Conservation (phyloP, 116 monocot species). For the Cymodocea nodosa region DNA sequence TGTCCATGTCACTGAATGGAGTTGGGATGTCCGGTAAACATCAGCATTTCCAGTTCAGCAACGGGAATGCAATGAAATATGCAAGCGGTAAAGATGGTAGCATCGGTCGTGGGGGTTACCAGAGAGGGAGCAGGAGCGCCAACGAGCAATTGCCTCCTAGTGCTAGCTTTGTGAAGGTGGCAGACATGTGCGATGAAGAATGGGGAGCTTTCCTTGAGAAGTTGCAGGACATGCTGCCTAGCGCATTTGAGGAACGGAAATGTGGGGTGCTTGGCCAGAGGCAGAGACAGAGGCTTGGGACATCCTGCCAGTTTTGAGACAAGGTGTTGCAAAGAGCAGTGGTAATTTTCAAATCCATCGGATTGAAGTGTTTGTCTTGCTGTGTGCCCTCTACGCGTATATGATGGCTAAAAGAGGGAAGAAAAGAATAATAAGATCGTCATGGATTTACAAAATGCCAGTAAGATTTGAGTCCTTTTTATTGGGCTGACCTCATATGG, state of each 20-base stretch:
- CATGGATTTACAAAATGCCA: neutral
- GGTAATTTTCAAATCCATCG: neutral
- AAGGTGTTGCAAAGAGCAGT: neutral
- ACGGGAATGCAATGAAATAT: constrained; percentile 1
- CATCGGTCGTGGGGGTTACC: neutral
- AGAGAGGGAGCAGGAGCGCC: constrained; percentile 37
- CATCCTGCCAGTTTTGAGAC: constrained; percentile 85
- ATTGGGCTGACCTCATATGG: neutral
- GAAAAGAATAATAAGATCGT: neutral
- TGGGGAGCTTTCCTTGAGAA: constrained; percentile 69
- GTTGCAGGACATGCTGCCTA: constrained; percentile 49
- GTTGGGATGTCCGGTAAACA: constrained; percentile 22
- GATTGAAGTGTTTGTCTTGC: neutral
- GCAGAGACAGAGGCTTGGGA: constrained; percentile 64
- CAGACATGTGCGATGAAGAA: constrained; percentile 53
- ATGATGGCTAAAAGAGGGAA: neutral
- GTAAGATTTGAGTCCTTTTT: neutral
- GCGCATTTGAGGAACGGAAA: constrained; percentile 33
- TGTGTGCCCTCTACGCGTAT: neutral
- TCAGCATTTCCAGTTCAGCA: constrained; percentile 4
- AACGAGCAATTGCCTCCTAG: constrained; percentile 42
- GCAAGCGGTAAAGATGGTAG: constrained; percentile 11
- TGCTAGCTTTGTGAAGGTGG: constrained; percentile 52
- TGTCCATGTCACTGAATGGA: constrained; percentile 38
- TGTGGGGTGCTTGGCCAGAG: constrained; percentile 15